phyloP scores from a whole-genome alignment of 169 alveolate genomes.

The Sarcocystis neurona region DNA sequence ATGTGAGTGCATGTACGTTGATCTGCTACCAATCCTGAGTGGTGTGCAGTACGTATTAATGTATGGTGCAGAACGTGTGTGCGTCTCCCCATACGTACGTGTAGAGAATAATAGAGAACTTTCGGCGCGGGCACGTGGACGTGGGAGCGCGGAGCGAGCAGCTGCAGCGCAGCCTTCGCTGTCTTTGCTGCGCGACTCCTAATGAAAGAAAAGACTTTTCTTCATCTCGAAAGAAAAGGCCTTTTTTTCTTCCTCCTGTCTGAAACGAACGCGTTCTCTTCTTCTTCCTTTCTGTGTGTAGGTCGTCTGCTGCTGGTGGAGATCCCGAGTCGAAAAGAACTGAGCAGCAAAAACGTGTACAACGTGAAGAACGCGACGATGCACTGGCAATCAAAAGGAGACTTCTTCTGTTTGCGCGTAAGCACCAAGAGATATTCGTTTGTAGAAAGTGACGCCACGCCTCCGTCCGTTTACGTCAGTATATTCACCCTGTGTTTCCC shows the following conservation, averaged over 20 bases:
- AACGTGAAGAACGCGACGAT: conserved; percentile 84
- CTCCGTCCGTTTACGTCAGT: no score
- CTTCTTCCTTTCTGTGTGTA: conserved; percentile 4
- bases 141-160: no score
- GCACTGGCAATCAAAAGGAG: conserved; percentile 91
- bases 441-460: no score
- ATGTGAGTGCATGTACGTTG: not conserved
- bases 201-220: no score
- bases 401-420: conserved; percentile 83
- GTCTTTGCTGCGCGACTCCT: no score
- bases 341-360: conserved; percentile 87
- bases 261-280: not conserved
- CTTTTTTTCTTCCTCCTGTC: not conserved
- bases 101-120: not conserved
- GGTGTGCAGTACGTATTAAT: not conserved
- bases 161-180: no score
- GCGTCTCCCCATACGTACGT: not conserved
- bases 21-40: not conserved
- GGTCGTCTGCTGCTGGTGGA: conserved; percentile 81
- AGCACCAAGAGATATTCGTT: not conserved
- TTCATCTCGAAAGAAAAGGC: no score
- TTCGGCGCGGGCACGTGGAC: no score
- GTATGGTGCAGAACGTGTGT: not conserved
- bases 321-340: conserved; percentile 83
- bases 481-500: no score